A percentile compares a stretch with the other conserved stretches of the same genome.
phyloP scores from a whole-genome alignment of 83 land plant genomes.

The Picea mariana region DNA sequence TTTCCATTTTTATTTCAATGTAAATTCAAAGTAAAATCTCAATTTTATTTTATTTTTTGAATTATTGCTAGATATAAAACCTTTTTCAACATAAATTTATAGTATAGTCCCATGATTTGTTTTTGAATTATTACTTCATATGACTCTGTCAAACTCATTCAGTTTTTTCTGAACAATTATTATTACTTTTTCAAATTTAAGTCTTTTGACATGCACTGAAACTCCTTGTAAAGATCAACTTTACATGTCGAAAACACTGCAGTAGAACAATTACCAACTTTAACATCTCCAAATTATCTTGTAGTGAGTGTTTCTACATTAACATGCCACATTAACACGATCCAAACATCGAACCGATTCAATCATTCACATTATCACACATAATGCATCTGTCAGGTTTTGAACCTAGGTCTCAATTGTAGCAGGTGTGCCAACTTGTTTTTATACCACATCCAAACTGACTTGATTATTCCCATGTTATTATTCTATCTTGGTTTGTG shows the following conservation, averaged over 20 bases:
- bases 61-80: not conserved
- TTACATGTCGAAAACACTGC: too few relatives aligned
- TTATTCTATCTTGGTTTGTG: not conserved
- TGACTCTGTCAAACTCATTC: not conserved
- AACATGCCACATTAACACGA: too few relatives aligned
- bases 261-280: too few relatives aligned
- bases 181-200: too few relatives aligned
- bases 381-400: too few relatives aligned
- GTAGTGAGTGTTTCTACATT: too few relatives aligned
- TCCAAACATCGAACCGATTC: too few relatives aligned
- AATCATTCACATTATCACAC: too few relatives aligned
- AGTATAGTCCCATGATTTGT: not conserved
- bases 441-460: not conserved
- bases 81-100: not conserved
- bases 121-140: not conserved
- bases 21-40: not conserved
- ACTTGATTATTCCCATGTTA: not conserved
- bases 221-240: too few relatives aligned
- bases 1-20: not conserved
- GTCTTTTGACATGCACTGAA: too few relatives aligned
- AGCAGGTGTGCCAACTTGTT: not conserved
- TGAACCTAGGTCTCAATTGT: not conserved
- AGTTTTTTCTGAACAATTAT: not conserved
- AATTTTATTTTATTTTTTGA: not conserved
- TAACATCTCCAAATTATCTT: too few relatives aligned